Evolutionary conservation across 306 rosid species (phyloP), one percentile per base, ranked within the genome.

Genomic region (Quercus parvula): DNA sequence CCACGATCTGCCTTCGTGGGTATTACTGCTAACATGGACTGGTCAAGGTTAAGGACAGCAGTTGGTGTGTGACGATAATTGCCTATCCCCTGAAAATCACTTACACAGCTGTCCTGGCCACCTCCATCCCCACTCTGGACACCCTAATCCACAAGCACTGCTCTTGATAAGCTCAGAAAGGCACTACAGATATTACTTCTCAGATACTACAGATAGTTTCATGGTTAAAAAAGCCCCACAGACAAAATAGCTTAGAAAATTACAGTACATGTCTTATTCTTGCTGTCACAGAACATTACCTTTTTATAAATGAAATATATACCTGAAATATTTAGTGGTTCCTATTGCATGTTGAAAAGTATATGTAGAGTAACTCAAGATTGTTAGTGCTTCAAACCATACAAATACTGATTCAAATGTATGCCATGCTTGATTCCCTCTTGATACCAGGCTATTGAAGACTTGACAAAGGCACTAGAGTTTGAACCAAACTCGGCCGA

Each of bases 381-480:
- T 38, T 89, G 19, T 58, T 59, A 11, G 58, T 68, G 30, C 46
- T 55, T 88, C 77, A 54, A 74, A 76, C 81, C 79, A 22, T 74
- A 62, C 72, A 78, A 70, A 72, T 71, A 52, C 51, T 70, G 78
- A 41, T 70, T 35, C 20, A 28, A 74, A 64, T 27, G 30, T 66
- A 38, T 82, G 82, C 75, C 77, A 58, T 18, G 24, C 82, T 24
- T 19, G 33, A 67, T 77, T 57, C 25, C 67, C 56, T 85, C 73
- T 64, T 74, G 31, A 81, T 83, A 46, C 77, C 89, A 94, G 98
- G 98, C 97, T 67, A 94, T 92, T 87, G 90, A 83, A 84, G 98
- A 94, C 86, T 84, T 94, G 87, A 87, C 96, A 30, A 90, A 86
- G 86, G 98, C 98, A 75, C 85, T 94, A 77, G 96, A 89, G 84